Evolutionary conservation across 2,329 filamentous ascomycete genomes (phyloP).

Genomic region (Chalara sp.): DNA sequence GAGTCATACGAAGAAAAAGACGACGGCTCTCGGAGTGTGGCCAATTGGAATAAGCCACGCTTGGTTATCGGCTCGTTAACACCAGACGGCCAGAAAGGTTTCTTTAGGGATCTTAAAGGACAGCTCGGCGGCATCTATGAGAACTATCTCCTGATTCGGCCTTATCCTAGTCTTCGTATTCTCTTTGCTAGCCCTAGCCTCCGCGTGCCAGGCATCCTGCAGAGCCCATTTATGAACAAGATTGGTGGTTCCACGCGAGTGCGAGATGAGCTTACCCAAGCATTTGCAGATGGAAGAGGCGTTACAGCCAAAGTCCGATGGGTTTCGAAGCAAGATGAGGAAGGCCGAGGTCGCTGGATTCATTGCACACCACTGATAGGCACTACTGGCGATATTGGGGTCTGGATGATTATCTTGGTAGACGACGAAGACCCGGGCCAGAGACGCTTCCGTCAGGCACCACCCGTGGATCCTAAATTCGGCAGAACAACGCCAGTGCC

Average conservation of each 20-base stretch:
- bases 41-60: conserved; percentile 34
- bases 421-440: conserved; percentile 46
- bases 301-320: conserved; percentile 71
- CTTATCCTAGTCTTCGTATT: conserved; percentile 58
- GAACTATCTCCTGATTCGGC: conserved; percentile 58
- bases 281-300: conserved; percentile 60
- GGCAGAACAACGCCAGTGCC: neutral
- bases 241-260: conserved; percentile 44
- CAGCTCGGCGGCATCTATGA: conserved; percentile 39
- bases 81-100: conserved; percentile 12
- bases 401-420: conserved; percentile 73
- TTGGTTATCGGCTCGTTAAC: conserved; percentile 33
- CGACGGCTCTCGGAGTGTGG: conserved; percentile 25
- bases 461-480: conserved; percentile 22
- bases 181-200: conserved; percentile 64
- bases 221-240: conserved; percentile 48
- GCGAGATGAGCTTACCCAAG: conserved; percentile 43
- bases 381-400: conserved; percentile 59
- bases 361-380: conserved; percentile 70
- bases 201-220: conserved; percentile 60
- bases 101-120: conserved; percentile 16
- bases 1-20: conserved; percentile 38
- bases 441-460: conserved; percentile 20
- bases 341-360: conserved; percentile 64
- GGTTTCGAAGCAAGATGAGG: conserved; percentile 43